These are phyloP conservation scores for Fonsecaea multimorphosa DNA, from an alignment of 2,329 filamentous ascomycete species.

Conservation along the genomic window DNA sequence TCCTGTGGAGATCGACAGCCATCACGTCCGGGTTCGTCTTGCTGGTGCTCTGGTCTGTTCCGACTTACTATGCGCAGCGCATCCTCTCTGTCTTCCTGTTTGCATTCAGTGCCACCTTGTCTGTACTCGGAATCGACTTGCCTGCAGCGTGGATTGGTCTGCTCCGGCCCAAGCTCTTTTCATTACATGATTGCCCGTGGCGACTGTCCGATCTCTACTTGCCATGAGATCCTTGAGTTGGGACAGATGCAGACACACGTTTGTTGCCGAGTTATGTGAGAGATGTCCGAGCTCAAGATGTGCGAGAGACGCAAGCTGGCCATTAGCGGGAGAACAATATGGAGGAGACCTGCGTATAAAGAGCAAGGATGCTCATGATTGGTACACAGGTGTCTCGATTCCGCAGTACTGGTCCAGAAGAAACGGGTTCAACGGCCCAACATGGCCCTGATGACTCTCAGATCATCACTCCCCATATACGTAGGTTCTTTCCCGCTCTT, in stretches of 20 bases:
- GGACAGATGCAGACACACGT: background rate
- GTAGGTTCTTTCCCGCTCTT: no score
- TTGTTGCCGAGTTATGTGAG: background rate
- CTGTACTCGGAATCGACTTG: background rate
- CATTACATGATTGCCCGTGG: conserved; percentile 15
- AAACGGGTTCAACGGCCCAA: no score
- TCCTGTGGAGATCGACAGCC: conserved; percentile 20
- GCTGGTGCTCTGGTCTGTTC: conserved; percentile 21
- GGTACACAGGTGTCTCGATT: no score
- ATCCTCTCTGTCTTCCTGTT: conserved; percentile 19
- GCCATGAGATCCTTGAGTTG: conserved; percentile 6
- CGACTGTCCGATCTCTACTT: conserved; percentile 11
- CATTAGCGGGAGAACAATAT: no score
- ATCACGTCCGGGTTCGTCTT: conserved; percentile 20
- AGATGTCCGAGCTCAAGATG: no score
- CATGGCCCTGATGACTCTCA: no score
- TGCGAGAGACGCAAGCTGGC: no score
- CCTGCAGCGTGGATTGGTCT: background rate
- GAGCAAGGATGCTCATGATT: no score
- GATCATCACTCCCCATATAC: no score
- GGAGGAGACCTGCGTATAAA: no score
- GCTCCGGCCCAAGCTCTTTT: conserved; percentile 21
- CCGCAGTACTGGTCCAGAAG: no score
- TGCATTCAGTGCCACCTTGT: background rate
- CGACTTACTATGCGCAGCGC: conserved; percentile 21